Evolutionary conservation across 495 filamentous ascomycete species (phyloP).

Genomic region (Hypoxylon intermedium): DNA sequence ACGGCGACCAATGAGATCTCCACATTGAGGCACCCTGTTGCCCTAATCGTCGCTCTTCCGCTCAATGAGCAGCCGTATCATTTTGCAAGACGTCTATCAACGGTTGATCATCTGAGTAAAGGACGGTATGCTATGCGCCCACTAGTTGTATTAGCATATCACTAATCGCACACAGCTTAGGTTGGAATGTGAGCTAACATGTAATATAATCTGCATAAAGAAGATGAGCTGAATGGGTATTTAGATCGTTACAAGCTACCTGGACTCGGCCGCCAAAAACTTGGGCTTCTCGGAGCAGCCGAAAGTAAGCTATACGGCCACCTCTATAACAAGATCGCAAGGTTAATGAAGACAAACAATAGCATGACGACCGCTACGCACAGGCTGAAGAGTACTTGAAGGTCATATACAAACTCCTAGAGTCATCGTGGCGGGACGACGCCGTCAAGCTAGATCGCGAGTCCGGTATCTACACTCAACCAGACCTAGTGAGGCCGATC

Average conservation of each 20-base stretch:
- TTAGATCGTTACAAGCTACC: slow-evolving; percentile 69
- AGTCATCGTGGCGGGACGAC: slow-evolving; percentile 73
- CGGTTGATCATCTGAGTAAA: slow-evolving; percentile 71
- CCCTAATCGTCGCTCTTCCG: slow-evolving; percentile 70
- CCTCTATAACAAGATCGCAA: neutral
- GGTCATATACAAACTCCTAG: slow-evolving; percentile 73
- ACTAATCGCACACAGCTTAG: slow-evolving; percentile 46
- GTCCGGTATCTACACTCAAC: slow-evolving; percentile 65
- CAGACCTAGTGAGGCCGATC: slow-evolving; percentile 65
- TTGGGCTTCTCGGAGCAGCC: slow-evolving; percentile 61
- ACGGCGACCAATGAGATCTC: no score
- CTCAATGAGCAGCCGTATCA: slow-evolving; percentile 74
- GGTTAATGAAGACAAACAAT: slow-evolving; percentile 14
- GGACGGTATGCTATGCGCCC: slow-evolving; percentile 52
- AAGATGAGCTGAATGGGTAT: slow-evolving; percentile 10
- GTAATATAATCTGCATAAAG: neutral
- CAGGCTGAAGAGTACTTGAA: slow-evolving; percentile 72
- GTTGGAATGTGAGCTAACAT: slow-evolving; percentile 61
- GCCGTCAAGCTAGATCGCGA: slow-evolving; percentile 65
- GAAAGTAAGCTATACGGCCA: slow-evolving; percentile 30
- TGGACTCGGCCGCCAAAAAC: slow-evolving; percentile 71
- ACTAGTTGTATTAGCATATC: neutral
- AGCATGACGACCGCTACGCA: slow-evolving; percentile 73
- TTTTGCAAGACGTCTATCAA: slow-evolving; percentile 68
- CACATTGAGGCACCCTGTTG: no score